phyloP scores from a whole-genome alignment of 805 yeast species.

The Wilhelminamyces savonicus region DNA sequence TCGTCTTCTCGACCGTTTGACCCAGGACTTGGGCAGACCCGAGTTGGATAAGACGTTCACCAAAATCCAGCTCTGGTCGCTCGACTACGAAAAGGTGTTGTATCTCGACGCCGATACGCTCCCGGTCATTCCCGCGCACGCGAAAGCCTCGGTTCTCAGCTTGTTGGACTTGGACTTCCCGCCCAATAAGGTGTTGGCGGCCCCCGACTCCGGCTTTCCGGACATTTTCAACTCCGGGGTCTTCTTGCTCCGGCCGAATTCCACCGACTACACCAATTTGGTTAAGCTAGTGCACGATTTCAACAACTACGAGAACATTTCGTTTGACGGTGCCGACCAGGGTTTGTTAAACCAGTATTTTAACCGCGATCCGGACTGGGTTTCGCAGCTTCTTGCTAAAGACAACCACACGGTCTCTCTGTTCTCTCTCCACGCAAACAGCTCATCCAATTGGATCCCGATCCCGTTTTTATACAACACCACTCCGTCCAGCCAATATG shows the following conservation, averaged over 20 bases:
- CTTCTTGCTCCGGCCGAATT: conserved; percentile 51
- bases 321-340: conserved; percentile 90
- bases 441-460: conserved; percentile 49
- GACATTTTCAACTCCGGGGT: conserved; percentile 84
- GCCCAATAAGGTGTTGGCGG: conserved; percentile 37
- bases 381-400: conserved; percentile 9
- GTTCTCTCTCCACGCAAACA: background rate
- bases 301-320: conserved; percentile 10
- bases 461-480: conserved; percentile 83
- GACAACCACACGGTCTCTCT: background rate
- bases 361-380: conserved; percentile 38
- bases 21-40: conserved; percentile 39
- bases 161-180: conserved; percentile 20
- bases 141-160: conserved; percentile 18
- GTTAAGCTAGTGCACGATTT: conserved; percentile 14
- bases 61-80: conserved; percentile 52
- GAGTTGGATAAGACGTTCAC: conserved; percentile 49
- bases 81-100: conserved; percentile 40
- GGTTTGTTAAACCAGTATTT: conserved; percentile 80
- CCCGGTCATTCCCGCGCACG: conserved; percentile 27
- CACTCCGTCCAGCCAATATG: conserved; percentile 58
- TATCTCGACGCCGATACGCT: conserved; percentile 65
- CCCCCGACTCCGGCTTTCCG: conserved; percentile 89
- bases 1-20: conserved; percentile 18
- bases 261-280: conserved; percentile 36